These are phyloP conservation scores for Castanopsis chinensis DNA, from an alignment of 306 rosid species.

Conservation along the genomic window DNA sequence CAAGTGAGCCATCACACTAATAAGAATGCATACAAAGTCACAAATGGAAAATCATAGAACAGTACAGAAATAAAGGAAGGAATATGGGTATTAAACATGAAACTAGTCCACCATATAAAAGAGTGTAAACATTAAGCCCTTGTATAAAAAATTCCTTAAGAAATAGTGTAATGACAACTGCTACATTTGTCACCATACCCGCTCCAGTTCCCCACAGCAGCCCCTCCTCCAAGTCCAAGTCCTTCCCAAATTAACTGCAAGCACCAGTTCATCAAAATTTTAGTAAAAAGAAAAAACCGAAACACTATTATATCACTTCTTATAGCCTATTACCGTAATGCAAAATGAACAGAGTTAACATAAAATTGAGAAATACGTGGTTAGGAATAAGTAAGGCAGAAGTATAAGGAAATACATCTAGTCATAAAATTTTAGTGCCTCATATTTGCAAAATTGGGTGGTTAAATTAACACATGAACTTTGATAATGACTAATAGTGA, in stretches of 20 bases:
- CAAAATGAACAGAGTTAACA: background rate
- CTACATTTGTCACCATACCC: slow-evolving; percentile 39
- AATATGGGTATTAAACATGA: background rate
- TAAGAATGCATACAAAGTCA: background rate
- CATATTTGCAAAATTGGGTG: background rate
- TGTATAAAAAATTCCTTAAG: background rate
- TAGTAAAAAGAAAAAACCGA: slow-evolving; percentile 4
- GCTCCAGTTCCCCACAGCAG: slow-evolving; percentile 82
- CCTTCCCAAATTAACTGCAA: slow-evolving; percentile 92
- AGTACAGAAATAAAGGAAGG: slow-evolving; percentile 3
- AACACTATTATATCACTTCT: background rate
- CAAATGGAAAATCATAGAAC: background rate
- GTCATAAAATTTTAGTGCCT: background rate
- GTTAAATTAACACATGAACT: background rate
- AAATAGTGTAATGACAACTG: background rate
- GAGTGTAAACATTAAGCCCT: background rate
- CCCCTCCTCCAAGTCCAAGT: slow-evolving; percentile 90
- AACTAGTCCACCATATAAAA: slow-evolving; percentile 7
- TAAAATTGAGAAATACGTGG: background rate
- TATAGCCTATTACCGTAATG: background rate
- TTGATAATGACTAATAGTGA: background rate
- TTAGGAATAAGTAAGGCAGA: background rate
- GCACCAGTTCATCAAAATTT: slow-evolving; percentile 19
- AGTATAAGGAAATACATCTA: background rate
- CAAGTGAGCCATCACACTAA: background rate